Base-by-base conservation (phyloP, 2,329 filamentous ascomycete species). In the Diaporthe sp. region DNA sequence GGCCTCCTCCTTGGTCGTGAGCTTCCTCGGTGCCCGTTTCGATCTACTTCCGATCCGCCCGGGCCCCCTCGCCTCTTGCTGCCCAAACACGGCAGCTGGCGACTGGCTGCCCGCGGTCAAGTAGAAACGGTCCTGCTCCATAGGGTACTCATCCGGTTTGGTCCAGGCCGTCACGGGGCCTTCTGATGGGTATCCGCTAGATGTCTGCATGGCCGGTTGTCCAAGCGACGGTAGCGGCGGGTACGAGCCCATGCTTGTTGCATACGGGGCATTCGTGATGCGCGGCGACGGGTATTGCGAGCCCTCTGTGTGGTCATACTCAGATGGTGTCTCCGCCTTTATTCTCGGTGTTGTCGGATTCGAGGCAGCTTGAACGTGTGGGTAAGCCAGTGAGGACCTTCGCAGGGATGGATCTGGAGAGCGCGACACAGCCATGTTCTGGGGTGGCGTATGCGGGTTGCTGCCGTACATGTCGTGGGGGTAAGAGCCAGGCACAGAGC, bases 1-100 rank as follows among this genome's bases (percentile, higher is more conserved):
- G 71, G 93, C 93, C 78, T 94, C 92, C 76, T 92, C 92, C 73
- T 88, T 89, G 25, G 92, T 91, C 2, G 90, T 92, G 78, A 89
- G 86, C 78, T 88, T 88, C 56, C 90, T 86, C 25, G 85, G 83
- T 17, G 82, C 80, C 77, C 83, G 81, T 77, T 79, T 83, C 22
- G 80, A 81, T 75, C 79, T 81, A 47, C 77, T 77, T 73, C 80
- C 77, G 47, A 80, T 30, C 13, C 51, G 78, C 74, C 81, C 80
- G 65, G 80, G 78, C 71, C 78, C 76, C 66, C 76, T 71, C 37
- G 72, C 44, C 35, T 66, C 80, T 77, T 78, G 79, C 76, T 75
- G 80, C 32, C 51, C 39, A 22, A 69, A 55, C 27, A 77, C 79
- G 75, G 74, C 80, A 56, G 70, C 76, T 55, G 73, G 77, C 51